Base-by-base conservation (phyloP, 2,329 filamentous ascomycete species). In the Ilyonectria robusta region DNA sequence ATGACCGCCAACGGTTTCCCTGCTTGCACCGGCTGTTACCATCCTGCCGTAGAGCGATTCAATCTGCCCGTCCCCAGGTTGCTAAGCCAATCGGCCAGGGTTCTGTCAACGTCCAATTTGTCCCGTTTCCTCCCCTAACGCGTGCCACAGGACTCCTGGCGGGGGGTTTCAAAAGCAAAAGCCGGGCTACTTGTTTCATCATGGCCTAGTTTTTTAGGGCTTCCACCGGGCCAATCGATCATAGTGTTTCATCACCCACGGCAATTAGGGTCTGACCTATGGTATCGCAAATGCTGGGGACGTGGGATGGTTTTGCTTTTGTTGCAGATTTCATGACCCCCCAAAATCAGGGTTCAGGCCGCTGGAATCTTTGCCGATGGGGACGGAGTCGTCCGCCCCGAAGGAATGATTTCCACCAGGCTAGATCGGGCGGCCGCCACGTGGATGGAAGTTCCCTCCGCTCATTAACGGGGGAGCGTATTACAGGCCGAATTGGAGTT, bases 141-240 rank as follows among this genome's bases (percentile, higher is more conserved):
- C 29, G 46, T 58, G 29, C 46, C 9, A 37, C 29, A 26, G 55
- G 59, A 50, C 53, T 35, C 44, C 50, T 46, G 33, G 19, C 47
- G 33, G 29, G 53, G 51, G 51, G 17, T 62, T 54, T 47, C n/a
- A 65, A 62, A 57, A 66, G 51, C 66, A 65, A 70, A 64, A 64
- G 56, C 51, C 66, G 70, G 65, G 56, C 54, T 65, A 23, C 33
- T 70, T 65, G 74, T 76, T 76, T 76, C 74, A 76, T 64, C 65
- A 62, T 64, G 72, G 67, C 59, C 50, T 55, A 72, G 56, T 54
- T 68, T 56, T 69, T 66, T 73, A 65, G 73, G 62, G 70, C 57
- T 35, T 54, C 4, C n/a, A 26, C 48, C 35, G 58, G 59, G 57
- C 73, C 74, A 76, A 76, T 74, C 57, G 70, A 71, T 72, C 62